Evolutionary conservation across 2,329 filamentous ascomycete species (phyloP).

Genomic region (Diplodia scrobiculata): DNA sequence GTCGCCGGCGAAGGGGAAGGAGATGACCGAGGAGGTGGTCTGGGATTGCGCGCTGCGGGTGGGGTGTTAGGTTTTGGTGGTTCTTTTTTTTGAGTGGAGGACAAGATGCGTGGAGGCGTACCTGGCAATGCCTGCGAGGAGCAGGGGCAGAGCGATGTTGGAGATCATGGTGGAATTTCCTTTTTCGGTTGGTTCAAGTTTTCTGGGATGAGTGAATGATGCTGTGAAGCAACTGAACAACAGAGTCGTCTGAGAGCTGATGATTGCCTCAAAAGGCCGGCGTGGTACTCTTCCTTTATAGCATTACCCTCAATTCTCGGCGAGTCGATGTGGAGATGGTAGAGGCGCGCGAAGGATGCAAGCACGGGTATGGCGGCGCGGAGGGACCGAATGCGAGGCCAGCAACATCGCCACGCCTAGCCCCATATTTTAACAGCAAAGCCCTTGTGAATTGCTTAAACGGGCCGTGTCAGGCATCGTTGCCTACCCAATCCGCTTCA

Average conservation of each 20-base stretch:
- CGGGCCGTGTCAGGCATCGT: slow-evolving; percentile 1
- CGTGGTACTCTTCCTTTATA: background rate
- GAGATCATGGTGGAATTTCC: slow-evolving; percentile 2
- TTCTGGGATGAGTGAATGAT: background rate
- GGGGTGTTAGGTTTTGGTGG: background rate
- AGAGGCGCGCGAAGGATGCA: background rate
- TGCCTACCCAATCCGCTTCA: background rate
- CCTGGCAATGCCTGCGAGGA: slow-evolving; percentile 9
- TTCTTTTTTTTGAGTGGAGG: background rate
- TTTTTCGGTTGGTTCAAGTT: background rate
- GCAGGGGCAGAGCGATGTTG: slow-evolving; percentile 4
- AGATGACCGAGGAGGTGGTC: background rate
- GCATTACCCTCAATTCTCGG: too few relatives aligned
- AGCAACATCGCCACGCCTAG: slow-evolving; percentile 5
- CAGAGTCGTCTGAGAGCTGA: background rate
- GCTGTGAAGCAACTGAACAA: background rate
- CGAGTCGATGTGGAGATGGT: background rate
- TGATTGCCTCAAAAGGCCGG: background rate
- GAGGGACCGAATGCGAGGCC: background rate
- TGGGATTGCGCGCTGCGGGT: background rate
- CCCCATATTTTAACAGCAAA: background rate
- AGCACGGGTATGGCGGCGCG: slow-evolving; percentile 4
- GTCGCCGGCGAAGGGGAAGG: slow-evolving; percentile 10
- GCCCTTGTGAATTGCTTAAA: background rate
- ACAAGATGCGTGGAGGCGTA: background rate